Evolutionary conservation across 179 eudicot genomes (phyloP).

Genomic region (Beta lomatogona): DNA sequence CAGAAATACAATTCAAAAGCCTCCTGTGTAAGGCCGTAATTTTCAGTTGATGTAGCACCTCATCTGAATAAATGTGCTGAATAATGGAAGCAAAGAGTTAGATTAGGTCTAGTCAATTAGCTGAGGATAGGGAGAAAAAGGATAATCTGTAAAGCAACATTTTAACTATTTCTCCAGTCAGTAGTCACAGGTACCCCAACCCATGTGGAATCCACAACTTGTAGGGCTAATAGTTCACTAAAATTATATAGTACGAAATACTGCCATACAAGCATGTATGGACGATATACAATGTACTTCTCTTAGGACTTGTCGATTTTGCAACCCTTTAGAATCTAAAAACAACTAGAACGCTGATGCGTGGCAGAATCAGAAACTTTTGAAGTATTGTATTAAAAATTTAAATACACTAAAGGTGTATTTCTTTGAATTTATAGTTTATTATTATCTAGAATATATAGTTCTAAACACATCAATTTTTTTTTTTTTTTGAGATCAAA

Average conservation of each 20-base stretch:
- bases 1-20: not conserved
- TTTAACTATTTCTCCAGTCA: conserved; percentile 7
- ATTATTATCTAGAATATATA: no score
- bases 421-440: not conserved
- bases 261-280: conserved; percentile 16
- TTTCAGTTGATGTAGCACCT: conserved; percentile 3
- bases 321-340: not conserved
- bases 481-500: no score
- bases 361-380: not conserved
- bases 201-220: conserved; percentile 27
- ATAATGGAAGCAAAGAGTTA: not conserved
- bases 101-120: not conserved
- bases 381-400: not conserved
- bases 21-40: not conserved
- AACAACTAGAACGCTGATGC: not conserved
- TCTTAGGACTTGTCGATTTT: not conserved
- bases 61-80: conserved; percentile 1
- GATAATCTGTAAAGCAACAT: conserved; percentile 15
- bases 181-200: conserved; percentile 4
- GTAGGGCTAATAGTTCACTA: conserved; percentile 26
- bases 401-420: not conserved
- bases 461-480: no score
- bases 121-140: conserved; percentile 16
- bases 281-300: not conserved
- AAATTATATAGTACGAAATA: conserved; percentile 2